These are phyloP conservation scores for Colletotrichum magnum DNA, from an alignment of 2,329 filamentous ascomycete species.

Conservation along the genomic window DNA sequence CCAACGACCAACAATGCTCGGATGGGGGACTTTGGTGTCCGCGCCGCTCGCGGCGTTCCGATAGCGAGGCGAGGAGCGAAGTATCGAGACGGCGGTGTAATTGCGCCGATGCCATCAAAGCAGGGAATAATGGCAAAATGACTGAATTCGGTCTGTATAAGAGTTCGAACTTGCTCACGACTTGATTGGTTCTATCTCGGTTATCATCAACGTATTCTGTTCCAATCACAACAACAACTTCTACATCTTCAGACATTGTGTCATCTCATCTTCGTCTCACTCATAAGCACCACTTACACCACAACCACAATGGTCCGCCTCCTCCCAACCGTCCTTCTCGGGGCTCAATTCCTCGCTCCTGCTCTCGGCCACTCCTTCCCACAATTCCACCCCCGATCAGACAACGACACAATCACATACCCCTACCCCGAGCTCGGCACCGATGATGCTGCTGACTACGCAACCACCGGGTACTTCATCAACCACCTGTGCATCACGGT, in stretches of 20 bases:
- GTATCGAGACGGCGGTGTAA: background rate
- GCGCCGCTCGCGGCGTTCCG: background rate
- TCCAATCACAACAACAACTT: too few relatives aligned
- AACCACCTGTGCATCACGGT: constrained; percentile 53
- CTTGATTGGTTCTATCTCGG: too few relatives aligned
- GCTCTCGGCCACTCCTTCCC: constrained; percentile 3
- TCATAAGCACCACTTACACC: background rate
- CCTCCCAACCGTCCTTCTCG: background rate
- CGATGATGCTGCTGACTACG: constrained; percentile 43
- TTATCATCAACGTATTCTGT: too few relatives aligned
- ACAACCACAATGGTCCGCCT: constrained; percentile 1
- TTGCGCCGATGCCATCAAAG: background rate
- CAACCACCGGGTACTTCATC: constrained; percentile 52
- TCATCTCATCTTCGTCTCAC: too few relatives aligned
- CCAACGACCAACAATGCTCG: background rate
- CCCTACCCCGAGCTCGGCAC: constrained; percentile 28
- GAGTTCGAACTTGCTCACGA: background rate
- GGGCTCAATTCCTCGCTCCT: background rate
- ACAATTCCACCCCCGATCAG: background rate
- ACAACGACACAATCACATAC: constrained; percentile 16
- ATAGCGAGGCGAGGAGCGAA: background rate
- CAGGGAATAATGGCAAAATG: background rate
- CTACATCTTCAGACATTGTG: too few relatives aligned
- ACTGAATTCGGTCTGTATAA: background rate
- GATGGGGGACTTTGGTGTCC: background rate